phyloP scores from a whole-genome alignment of 345 rosid genomes.

The Eucalyptus polybractea region DNA sequence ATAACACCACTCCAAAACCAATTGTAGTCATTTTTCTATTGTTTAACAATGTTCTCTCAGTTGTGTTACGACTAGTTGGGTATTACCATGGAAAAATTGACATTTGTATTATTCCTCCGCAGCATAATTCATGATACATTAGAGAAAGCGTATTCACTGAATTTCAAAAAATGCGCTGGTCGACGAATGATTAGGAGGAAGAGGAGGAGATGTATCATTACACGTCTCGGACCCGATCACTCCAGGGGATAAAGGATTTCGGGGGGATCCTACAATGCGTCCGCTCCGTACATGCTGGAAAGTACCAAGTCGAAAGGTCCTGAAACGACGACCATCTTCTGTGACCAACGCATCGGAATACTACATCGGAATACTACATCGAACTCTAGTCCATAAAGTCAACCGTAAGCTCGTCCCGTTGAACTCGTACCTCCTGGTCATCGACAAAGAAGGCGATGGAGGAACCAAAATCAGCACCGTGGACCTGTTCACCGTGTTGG shows the following conservation, averaged over 20 bases:
- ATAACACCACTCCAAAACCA: too few species aligned
- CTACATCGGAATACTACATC: conserved; percentile 14
- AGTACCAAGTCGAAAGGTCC: background rate
- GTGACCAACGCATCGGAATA: background rate
- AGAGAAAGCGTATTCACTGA: background rate
- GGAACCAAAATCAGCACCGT: conserved; percentile 71
- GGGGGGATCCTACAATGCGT: background rate
- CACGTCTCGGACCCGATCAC: background rate
- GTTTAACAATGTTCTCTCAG: too few species aligned
- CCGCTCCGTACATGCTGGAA: background rate
- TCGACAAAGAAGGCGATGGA: conserved; percentile 18
- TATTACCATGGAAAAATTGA: background rate
- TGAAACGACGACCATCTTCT: background rate
- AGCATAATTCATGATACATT: background rate
- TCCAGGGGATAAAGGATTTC: background rate
- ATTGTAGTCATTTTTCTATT: too few species aligned
- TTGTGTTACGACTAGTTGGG: background rate
- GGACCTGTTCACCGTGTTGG: conserved; percentile 39
- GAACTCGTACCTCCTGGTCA: conserved; percentile 8
- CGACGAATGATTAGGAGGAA: background rate
- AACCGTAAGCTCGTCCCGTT: conserved; percentile 12
- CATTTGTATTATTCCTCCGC: background rate
- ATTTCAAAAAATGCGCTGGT: background rate
- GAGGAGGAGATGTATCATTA: background rate
- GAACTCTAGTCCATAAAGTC: conserved; percentile 20